These are phyloP conservation scores for Globisporangium polare DNA, from an alignment of 352 stramenopile species.

Conservation along the genomic window DNA sequence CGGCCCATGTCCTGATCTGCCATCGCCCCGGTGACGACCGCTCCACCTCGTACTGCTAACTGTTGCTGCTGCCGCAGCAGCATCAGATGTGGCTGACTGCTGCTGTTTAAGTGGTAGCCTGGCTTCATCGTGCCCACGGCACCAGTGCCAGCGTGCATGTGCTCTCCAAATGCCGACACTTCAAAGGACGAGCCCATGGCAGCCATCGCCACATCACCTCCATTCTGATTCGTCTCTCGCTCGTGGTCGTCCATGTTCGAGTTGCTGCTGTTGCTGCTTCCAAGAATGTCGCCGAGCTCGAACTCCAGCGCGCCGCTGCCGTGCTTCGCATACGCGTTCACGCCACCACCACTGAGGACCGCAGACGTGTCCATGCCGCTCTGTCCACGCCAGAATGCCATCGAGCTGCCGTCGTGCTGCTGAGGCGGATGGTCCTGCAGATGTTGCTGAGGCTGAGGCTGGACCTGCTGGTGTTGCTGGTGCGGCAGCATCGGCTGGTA, in stretches of 20 bases:
- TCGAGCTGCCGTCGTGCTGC: background rate
- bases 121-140: constrained; percentile 2
- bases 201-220: constrained; percentile 12
- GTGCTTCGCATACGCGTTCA: constrained; percentile 12
- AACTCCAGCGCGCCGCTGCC: constrained; percentile 30
- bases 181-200: constrained; percentile 36
- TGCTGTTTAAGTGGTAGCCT: constrained; percentile 9
- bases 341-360: background rate
- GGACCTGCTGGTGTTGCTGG: constrained; percentile 12
- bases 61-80: constrained; percentile 8
- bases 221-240: background rate
- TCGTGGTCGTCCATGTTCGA: constrained; percentile 10
- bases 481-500: constrained; percentile 19
- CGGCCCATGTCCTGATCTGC: background rate
- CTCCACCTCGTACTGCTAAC: background rate
- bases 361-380: constrained; percentile 1
- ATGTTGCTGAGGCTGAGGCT: constrained; percentile 20
- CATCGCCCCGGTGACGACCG: background rate
- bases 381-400: constrained; percentile 12
- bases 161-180: constrained; percentile 30
- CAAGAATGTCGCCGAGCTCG: constrained; percentile 39
- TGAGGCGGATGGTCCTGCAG: background rate
- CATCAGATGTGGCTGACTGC: constrained; percentile 4
- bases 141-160: constrained; percentile 11
- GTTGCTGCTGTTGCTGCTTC: constrained; percentile 5